These are phyloP conservation scores for Capronia coronata DNA, from an alignment of 2,329 filamentous ascomycete species.

Conservation along the genomic window DNA sequence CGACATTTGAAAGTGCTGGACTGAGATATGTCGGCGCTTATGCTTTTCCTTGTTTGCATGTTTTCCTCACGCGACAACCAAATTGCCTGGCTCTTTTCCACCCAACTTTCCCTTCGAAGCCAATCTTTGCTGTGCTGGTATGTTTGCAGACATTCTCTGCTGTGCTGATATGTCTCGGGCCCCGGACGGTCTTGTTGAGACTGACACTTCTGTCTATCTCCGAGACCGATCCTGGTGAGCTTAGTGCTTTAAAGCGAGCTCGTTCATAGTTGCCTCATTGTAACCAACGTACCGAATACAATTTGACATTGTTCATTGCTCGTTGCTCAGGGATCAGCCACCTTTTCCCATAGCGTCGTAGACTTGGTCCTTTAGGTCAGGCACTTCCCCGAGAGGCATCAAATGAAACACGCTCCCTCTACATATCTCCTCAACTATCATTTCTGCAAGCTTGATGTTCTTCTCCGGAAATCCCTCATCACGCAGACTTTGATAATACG, in stretches of 20 bases:
- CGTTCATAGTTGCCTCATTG: not conserved
- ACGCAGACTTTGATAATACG: slow-evolving; percentile 25
- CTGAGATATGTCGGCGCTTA: slow-evolving; percentile 20
- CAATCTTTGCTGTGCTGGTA: not conserved
- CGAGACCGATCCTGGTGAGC: not conserved
- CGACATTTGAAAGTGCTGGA: slow-evolving; percentile 11
- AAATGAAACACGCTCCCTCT: slow-evolving; percentile 12
- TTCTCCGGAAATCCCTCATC: slow-evolving; percentile 26
- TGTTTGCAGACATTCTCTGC: not conserved
- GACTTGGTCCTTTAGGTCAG: slow-evolving; percentile 7
- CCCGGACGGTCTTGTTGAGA: not conserved
- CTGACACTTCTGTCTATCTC: not conserved
- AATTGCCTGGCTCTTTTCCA: slow-evolving; percentile 3
- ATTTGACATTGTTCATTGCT: not conserved
- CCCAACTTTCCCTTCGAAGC: not conserved
- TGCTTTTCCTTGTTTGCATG: slow-evolving; percentile 1
- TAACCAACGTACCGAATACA: not conserved
- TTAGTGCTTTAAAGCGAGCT: not conserved
- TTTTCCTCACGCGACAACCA: not conserved
- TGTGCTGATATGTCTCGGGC: not conserved
- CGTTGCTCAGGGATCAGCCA: not conserved
- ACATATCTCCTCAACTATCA: slow-evolving; percentile 19
- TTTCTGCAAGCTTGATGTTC: slow-evolving; percentile 24
- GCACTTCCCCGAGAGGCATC: slow-evolving; percentile 21
- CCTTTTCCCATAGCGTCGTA: slow-evolving; percentile 6